Percentiles rank a stretch among this genome's conserved stretches.
phyloP scores from a whole-genome alignment of 352 stramenopile species.

The Pythium coloratum region DNA sequence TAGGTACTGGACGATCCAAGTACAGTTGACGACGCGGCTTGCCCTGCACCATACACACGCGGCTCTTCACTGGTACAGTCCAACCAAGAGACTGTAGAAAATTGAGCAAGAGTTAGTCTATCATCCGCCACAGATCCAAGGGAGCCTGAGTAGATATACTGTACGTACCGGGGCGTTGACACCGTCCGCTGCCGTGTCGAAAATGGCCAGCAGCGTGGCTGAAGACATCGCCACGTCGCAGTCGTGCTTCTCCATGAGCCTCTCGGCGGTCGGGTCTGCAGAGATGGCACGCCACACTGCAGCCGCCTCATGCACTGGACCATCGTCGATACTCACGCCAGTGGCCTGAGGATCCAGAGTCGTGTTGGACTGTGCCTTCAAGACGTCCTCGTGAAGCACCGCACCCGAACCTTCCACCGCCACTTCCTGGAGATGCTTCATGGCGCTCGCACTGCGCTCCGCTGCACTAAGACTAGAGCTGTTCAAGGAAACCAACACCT shows the following conservation, averaged over 20 bases:
- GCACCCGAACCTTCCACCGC: slow-evolving; percentile 27
- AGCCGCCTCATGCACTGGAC: neutral
- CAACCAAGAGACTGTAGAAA: slow-evolving; percentile 36
- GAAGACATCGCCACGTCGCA: slow-evolving; percentile 75
- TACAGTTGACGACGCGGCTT: slow-evolving; percentile 50
- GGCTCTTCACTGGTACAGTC: slow-evolving; percentile 61
- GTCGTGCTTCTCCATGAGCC: slow-evolving; percentile 64
- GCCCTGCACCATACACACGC: slow-evolving; percentile 33
- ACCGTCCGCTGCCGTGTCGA: slow-evolving; percentile 37
- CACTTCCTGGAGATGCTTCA: slow-evolving; percentile 56
- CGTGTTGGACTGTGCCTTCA: slow-evolving; percentile 3
- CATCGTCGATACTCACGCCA: neutral
- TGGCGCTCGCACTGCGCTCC: slow-evolving; percentile 18
- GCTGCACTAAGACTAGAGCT: neutral
- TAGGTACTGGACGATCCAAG: slow-evolving; percentile 44
- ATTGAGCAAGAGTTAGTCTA: neutral
- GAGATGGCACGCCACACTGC: slow-evolving; percentile 43
- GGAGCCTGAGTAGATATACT: neutral
- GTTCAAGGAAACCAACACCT: slow-evolving; percentile 35
- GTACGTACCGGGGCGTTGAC: slow-evolving; percentile 27
- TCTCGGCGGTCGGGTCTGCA: slow-evolving; percentile 45
- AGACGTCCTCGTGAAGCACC: slow-evolving; percentile 17
- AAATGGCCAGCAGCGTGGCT: slow-evolving; percentile 66
- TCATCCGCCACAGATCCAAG: no score
- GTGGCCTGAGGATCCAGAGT: neutral